Evolutionary conservation across 75 land plant genomes (phyloP).

Genomic region (Cunninghamia lanceolata): DNA sequence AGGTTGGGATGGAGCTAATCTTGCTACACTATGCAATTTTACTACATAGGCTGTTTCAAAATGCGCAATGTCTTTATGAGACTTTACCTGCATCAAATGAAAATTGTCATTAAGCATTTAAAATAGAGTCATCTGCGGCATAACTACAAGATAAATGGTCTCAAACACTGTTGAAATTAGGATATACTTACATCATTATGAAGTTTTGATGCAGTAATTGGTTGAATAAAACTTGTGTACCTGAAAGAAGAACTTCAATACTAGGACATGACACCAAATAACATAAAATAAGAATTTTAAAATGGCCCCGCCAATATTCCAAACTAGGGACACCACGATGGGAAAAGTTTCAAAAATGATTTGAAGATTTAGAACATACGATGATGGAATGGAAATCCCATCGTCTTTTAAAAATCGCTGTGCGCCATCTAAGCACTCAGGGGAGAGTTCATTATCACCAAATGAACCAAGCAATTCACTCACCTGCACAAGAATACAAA

Average conservation of each 20-base stretch:
- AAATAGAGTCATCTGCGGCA: not conserved
- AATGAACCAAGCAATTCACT: constrained; percentile 98
- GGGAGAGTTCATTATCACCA: constrained; percentile 99
- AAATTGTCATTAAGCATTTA: not conserved
- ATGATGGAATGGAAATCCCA: constrained; percentile 95
- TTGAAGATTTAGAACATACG: constrained; percentile 46
- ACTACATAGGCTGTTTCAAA: constrained; percentile 99
- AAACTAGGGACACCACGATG: not conserved
- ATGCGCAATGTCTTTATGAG: constrained; percentile 85
- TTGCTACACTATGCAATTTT: constrained; percentile 86
- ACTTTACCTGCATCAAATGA: constrained; percentile 59
- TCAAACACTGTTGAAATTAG: not conserved
- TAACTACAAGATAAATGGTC: not conserved
- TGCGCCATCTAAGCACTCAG: constrained; percentile 99
- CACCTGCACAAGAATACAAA: constrained; percentile 41
- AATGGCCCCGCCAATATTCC: not conserved
- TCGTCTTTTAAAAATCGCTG: constrained; percentile 86
- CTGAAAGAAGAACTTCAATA: constrained; percentile 28
- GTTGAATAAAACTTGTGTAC: constrained; percentile 95
- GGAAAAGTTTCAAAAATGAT: not conserved
- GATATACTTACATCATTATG: constrained; percentile 76
- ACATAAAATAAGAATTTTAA: not conserved
- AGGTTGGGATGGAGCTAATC: constrained; percentile 81
- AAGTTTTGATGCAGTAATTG: constrained; percentile 87
- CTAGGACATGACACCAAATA: not conserved